phyloP scores from a whole-genome alignment of 208 protist genomes.

The Cochliopodium minus region DNA sequence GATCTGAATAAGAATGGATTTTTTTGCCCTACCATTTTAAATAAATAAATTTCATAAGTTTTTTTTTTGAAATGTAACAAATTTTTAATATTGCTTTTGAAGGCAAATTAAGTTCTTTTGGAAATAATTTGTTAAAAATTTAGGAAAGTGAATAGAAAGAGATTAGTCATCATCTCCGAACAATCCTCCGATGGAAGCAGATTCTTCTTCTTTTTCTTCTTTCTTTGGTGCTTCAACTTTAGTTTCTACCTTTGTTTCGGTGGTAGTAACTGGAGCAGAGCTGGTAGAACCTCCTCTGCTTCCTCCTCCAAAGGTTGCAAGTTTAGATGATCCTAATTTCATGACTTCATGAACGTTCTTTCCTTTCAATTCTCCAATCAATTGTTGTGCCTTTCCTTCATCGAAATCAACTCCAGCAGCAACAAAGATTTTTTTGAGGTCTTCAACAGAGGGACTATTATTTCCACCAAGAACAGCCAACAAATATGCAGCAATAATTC shows the following conservation, averaged over 20 bases:
- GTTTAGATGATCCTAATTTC: conserved; percentile 56
- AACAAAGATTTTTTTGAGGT: conserved; percentile 63
- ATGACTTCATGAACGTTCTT: conserved; percentile 68
- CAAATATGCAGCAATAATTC: conserved; percentile 71
- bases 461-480: conserved; percentile 56
- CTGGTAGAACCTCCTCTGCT: conserved; percentile 30
- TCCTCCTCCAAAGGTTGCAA: conserved; percentile 44
- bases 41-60: too few species aligned
- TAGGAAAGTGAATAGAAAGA: too few species aligned
- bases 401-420: conserved; percentile 56
- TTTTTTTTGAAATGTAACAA: too few species aligned
- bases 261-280: conserved; percentile 26
- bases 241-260: conserved; percentile 28
- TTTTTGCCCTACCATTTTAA: too few species aligned
- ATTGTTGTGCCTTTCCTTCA: conserved; percentile 2
- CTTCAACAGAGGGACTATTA: conserved; percentile 40
- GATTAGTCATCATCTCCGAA: too few species aligned
- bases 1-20: too few species aligned
- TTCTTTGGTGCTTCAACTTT: conserved; percentile 10
- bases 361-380: conserved; percentile 38
- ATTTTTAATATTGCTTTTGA: too few species aligned
- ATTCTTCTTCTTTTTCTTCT: conserved; percentile 60
- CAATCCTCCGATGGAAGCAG: conserved; percentile 68
- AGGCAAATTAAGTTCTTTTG: too few species aligned
- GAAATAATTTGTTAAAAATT: too few species aligned